Conservation (phyloP, 306 rosid species). For the Malus orientalis region DNA sequence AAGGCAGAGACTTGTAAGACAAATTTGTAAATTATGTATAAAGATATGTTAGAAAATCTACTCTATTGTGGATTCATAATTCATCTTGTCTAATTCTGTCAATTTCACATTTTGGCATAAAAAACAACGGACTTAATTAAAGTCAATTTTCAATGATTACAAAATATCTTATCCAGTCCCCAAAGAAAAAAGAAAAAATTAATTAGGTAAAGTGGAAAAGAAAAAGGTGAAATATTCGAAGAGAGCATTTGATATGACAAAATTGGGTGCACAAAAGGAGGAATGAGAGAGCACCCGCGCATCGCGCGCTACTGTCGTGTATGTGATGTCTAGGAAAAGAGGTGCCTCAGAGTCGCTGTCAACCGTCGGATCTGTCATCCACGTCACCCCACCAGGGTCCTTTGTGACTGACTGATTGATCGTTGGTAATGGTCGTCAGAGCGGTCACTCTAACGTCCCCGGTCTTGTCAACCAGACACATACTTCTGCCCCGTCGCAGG, state of each 20-base stretch:
- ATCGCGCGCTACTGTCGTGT: slow-evolving; percentile 58
- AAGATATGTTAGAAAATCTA: no score
- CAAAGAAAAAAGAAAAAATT: no score
- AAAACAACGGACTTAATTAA: no score
- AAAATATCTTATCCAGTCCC: no score
- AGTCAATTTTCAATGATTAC: no score
- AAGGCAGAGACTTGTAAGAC: no score
- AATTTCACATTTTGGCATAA: no score
- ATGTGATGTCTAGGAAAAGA: background rate
- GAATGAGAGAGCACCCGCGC: slow-evolving; percentile 49
- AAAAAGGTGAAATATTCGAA: background rate
- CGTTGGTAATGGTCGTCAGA: slow-evolving; percentile 1
- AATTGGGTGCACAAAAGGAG: background rate
- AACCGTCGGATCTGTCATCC: slow-evolving; percentile 36
- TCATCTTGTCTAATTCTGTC: accelerated
- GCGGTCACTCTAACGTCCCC: slow-evolving; percentile 20
- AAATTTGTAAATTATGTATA: no score
- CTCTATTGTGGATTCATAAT: no score
- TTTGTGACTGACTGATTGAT: slow-evolving; percentile 9
- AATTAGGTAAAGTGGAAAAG: background rate
- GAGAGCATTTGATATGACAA: background rate
- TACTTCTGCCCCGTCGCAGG: slow-evolving; percentile 24
- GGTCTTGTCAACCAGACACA: slow-evolving; percentile 20
- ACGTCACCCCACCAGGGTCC: slow-evolving; percentile 1
- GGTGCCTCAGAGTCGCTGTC: slow-evolving; percentile 21